Evolutionary conservation across 179 eudicot species (phyloP).

Genomic region (Spergularia azorica): DNA sequence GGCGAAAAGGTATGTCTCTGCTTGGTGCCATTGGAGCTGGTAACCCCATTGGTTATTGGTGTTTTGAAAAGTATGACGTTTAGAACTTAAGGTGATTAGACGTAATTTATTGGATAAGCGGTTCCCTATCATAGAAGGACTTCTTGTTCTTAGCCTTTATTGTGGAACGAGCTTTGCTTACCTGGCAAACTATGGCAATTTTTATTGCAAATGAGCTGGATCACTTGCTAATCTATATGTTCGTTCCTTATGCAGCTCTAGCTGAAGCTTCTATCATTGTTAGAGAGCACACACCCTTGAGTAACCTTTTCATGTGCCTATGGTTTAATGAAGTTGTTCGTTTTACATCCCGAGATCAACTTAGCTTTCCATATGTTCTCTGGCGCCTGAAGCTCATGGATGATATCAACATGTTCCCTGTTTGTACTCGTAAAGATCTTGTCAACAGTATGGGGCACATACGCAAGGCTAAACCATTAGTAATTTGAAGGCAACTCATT

Average conservation of each 20-base stretch:
- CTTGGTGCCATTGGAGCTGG: background rate
- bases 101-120: background rate
- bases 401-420: conserved; percentile 85
- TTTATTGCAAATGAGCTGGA: background rate
- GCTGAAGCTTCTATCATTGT: conserved; percentile 89
- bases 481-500: conserved; percentile 23
- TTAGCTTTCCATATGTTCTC: conserved; percentile 87
- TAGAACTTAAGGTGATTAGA: background rate
- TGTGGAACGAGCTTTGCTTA: background rate
- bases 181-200: background rate
- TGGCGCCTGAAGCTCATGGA: conserved; percentile 75
- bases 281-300: conserved; percentile 78
- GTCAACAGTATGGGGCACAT: conserved; percentile 98
- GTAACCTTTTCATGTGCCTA: conserved; percentile 86
- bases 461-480: conserved; percentile 87
- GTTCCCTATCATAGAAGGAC: background rate
- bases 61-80: background rate
- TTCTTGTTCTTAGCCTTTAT: background rate
- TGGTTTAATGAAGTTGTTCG: conserved; percentile 99
- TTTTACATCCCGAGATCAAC: conserved; percentile 94
- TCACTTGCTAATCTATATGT: conserved; percentile 2
- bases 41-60: background rate
- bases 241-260: conserved; percentile 63
- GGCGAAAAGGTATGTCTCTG: conserved; percentile 69
- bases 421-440: conserved; percentile 92